Conservation (phyloP, 2,329 filamentous ascomycete species). For the Akanthomyces lecanii region DNA sequence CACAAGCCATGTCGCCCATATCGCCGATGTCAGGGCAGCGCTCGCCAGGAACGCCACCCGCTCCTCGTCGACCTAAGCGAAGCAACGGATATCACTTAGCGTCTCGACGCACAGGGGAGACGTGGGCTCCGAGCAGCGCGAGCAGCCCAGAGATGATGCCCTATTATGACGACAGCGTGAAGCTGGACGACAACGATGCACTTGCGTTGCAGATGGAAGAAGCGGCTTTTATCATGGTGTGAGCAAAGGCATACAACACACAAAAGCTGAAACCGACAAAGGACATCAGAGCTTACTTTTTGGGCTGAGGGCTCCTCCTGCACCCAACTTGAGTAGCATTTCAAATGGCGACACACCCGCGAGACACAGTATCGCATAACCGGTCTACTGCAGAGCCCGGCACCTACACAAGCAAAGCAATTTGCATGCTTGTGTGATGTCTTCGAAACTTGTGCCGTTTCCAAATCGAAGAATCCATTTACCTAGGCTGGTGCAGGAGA, state of each 20-base stretch:
- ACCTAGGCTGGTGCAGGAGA: not conserved
- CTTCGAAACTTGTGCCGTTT: not conserved
- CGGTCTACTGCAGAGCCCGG: too few relatives aligned
- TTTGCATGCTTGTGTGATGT: too few relatives aligned
- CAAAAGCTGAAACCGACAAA: not conserved
- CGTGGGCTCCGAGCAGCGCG: conserved; percentile 1
- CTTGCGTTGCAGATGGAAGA: not conserved
- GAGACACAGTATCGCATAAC: not conserved
- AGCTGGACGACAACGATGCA: conserved; percentile 4
- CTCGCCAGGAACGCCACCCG: conserved; percentile 1
- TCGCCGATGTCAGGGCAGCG: not conserved
- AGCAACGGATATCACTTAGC: conserved; percentile 12
- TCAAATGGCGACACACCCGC: not conserved
- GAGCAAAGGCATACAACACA: not conserved
- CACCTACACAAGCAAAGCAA: not conserved
- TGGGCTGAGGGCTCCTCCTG: too few relatives aligned
- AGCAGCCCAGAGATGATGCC: conserved; percentile 10
- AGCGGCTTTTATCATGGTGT: conserved; percentile 9
- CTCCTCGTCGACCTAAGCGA: conserved; percentile 9
- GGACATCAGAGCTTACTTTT: not conserved
- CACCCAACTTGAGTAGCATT: not conserved
- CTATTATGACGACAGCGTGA: conserved; percentile 3
- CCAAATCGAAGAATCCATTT: not conserved
- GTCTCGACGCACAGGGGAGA: not conserved
- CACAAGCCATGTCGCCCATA: conserved; percentile 3